phyloP scores from a whole-genome alignment of 177 flowering plant species.

The Vitis hybrid region DNA sequence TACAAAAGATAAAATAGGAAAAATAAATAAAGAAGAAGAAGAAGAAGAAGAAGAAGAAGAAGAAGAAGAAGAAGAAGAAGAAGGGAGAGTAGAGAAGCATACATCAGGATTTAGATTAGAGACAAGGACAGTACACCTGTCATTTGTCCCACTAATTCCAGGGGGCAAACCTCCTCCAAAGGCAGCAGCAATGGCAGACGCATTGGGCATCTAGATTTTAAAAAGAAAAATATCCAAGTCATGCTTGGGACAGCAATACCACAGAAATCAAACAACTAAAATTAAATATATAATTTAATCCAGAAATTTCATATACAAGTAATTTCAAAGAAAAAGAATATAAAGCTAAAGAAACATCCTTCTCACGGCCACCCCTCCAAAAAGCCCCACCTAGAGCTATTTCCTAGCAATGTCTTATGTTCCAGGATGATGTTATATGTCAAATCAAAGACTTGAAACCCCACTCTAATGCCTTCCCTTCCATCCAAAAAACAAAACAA shows the following conservation, averaged over 20 bases:
- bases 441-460: too few species aligned
- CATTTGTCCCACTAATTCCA: slow-evolving; percentile 93
- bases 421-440: too few species aligned
- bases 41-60: not conserved
- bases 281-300: too few species aligned
- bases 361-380: too few species aligned
- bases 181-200: slow-evolving; percentile 92
- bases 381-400: too few species aligned
- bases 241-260: too few species aligned
- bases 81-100: slow-evolving; percentile 22
- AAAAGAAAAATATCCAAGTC: not conserved
- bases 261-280: too few species aligned
- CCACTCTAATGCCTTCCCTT: too few species aligned
- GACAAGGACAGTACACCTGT: slow-evolving; percentile 85
- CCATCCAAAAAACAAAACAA: too few species aligned
- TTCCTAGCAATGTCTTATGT: too few species aligned
- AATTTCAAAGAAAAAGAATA: slow-evolving; percentile 2
- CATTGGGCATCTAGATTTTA: slow-evolving; percentile 68
- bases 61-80: not conserved
- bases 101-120: slow-evolving; percentile 92
- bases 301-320: too few species aligned
- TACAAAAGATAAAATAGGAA: too few species aligned
- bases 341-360: not conserved
- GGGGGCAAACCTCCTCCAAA: slow-evolving; percentile 95
- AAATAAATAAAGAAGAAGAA: not conserved